Percentiles rank a stretch among this genome's conserved stretches.
phyloP scores from a whole-genome alignment of 2,329 filamentous ascomycete genomes.

The Bipolaris sorokiniana region DNA sequence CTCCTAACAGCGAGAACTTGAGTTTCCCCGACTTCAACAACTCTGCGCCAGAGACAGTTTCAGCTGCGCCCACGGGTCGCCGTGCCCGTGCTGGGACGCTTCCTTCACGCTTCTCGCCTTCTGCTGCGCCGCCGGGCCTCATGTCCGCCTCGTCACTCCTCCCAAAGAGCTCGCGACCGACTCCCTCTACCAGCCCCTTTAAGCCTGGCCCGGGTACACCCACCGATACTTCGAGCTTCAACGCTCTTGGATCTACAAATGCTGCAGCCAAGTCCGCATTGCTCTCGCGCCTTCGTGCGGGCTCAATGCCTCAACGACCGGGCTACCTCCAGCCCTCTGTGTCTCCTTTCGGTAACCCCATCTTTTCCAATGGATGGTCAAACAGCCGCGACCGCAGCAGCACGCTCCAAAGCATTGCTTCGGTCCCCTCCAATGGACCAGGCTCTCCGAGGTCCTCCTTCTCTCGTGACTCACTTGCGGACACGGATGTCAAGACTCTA shows the following conservation, averaged over 20 bases:
- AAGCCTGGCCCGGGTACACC: constrained; percentile 64
- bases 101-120: constrained; percentile 90
- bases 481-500: constrained; percentile 89
- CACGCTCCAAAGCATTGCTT: constrained; percentile 88
- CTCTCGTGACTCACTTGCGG: constrained; percentile 81
- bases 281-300: constrained; percentile 84
- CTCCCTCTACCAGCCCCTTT: constrained; percentile 86
- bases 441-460: constrained; percentile 87
- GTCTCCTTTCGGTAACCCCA: constrained; percentile 81
- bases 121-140: constrained; percentile 66
- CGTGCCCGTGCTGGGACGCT: constrained; percentile 91
- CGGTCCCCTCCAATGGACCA: constrained; percentile 83
- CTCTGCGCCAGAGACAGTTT: constrained; percentile 66
- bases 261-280: constrained; percentile 70
- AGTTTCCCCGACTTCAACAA: constrained; percentile 90
- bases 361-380: constrained; percentile 88
- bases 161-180: constrained; percentile 81
- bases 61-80: constrained; percentile 69
- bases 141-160: constrained; percentile 61
- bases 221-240: constrained; percentile 41
- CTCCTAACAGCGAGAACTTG: constrained; percentile 89
- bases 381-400: constrained; percentile 80
- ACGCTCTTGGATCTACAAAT: constrained; percentile 57
- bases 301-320: constrained; percentile 89
- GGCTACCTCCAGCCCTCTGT: constrained; percentile 65